These are phyloP conservation scores for Phoma sp. DNA, from an alignment of 2,329 filamentous ascomycete genomes.

Conservation along the genomic window DNA sequence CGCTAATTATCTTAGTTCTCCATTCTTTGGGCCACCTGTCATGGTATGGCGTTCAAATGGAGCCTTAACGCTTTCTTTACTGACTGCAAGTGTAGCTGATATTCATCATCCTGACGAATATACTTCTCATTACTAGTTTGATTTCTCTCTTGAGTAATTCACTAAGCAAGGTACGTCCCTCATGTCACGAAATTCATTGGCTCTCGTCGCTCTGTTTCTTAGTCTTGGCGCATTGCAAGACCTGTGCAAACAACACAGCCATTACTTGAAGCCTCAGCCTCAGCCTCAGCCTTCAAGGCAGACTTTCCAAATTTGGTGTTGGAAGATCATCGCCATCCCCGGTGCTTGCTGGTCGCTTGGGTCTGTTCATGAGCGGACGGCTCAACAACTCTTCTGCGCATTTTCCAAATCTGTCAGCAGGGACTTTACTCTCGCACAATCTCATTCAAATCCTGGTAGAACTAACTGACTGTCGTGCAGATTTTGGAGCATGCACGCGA, in stretches of 20 bases:
- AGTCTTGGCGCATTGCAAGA: constrained; percentile 18
- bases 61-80: constrained; percentile 26
- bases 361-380: neutral
- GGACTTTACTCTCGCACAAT: neutral
- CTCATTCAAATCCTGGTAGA: neutral
- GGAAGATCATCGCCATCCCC: neutral
- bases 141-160: constrained; percentile 81
- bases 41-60: constrained; percentile 49
- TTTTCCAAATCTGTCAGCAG: neutral
- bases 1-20: constrained; percentile 50
- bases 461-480: constrained; percentile 46
- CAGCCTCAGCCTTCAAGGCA: constrained; percentile 13
- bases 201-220: constrained; percentile 19
- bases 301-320: neutral
- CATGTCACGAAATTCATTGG: constrained; percentile 23
- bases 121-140: constrained; percentile 78
- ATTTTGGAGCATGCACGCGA: constrained; percentile 69
- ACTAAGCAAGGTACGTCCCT: constrained; percentile 62
- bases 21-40: constrained; percentile 58
- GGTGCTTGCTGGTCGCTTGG: neutral
- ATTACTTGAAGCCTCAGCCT: constrained; percentile 14
- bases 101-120: constrained; percentile 78
- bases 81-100: constrained; percentile 59
- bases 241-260: constrained; percentile 28
- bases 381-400: neutral